Conservation (phyloP, 78 protist genomes). For the Dictyostelium discoideum region DNA sequence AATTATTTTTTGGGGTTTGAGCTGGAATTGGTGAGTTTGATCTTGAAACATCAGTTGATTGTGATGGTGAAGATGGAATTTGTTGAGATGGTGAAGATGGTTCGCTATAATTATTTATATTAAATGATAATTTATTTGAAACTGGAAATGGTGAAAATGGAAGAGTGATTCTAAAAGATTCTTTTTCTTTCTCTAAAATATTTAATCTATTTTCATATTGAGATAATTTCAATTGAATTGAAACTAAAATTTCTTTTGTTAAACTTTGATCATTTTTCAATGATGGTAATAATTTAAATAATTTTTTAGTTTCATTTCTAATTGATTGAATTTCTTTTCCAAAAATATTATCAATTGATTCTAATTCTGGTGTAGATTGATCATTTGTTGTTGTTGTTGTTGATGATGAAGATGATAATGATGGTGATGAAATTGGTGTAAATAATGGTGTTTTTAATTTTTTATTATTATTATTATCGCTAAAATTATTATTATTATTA, state of each 20-base stretch:
- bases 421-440: not conserved
- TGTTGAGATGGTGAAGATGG: slow-evolving; percentile 13
- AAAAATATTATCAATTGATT: slow-evolving; percentile 1
- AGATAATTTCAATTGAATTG: not conserved
- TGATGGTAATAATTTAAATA: slow-evolving; percentile 3
- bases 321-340: slow-evolving; percentile 10
- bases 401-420: not conserved
- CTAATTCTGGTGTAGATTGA: too few species aligned
- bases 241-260: not conserved
- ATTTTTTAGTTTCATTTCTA: not conserved
- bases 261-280: not conserved
- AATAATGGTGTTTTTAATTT: not conserved
- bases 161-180: not conserved
- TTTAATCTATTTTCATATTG: slow-evolving; percentile 10
- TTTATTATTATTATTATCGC: not conserved
- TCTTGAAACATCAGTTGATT: not conserved
- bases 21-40: not conserved
- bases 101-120: not conserved
- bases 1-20: not conserved
- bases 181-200: not conserved
- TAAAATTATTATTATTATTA: not conserved
- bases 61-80: slow-evolving; percentile 3
- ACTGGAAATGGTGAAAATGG: not conserved
- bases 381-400: not conserved
- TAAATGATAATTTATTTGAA: not conserved